These are phyloP conservation scores for Grosmannia serpens DNA, from an alignment of 2,329 filamentous ascomycete species.

Conservation along the genomic window DNA sequence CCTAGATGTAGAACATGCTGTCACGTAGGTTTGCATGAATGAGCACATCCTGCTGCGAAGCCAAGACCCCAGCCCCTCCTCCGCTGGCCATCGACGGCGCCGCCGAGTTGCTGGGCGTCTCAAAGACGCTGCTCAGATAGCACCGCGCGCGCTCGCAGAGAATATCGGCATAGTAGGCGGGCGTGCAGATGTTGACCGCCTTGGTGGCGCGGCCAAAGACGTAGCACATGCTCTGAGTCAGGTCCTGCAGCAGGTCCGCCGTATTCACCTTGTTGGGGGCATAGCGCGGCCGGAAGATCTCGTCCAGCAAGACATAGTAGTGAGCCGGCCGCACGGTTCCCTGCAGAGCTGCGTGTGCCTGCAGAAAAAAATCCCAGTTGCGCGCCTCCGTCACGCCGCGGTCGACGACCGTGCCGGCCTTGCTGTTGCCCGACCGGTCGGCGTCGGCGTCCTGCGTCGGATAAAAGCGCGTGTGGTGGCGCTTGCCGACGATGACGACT, in stretches of 20 bases:
- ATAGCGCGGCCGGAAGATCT: slow-evolving; percentile 43
- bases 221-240: slow-evolving; percentile 74
- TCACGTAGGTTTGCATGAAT: neutral
- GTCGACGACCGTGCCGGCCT: slow-evolving; percentile 73
- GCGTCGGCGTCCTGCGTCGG: slow-evolving; percentile 37
- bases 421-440: slow-evolving; percentile 5
- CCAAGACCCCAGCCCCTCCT: neutral
- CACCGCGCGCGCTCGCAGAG: slow-evolving; percentile 65
- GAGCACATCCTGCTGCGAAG: neutral
- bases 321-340: slow-evolving; percentile 70
- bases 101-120: slow-evolving; percentile 1
- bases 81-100: neutral
- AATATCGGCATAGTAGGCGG: slow-evolving; percentile 83
- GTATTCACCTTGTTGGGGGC: slow-evolving; percentile 6
- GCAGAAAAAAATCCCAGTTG: slow-evolving; percentile 77
- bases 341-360: slow-evolving; percentile 56
- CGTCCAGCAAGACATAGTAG: slow-evolving; percentile 63
- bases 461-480: slow-evolving; percentile 82
- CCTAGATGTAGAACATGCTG: slow-evolving; percentile 6
- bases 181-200: slow-evolving; percentile 75
- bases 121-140: slow-evolving; percentile 29
- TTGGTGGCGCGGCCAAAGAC: slow-evolving; percentile 75
- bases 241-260: slow-evolving; percentile 56
- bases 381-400: slow-evolving; percentile 65
- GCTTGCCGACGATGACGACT: slow-evolving; percentile 73